Evolutionary conservation across 176 grass and related monocot genomes (phyloP).

Genomic region (Triticum turgidum): DNA sequence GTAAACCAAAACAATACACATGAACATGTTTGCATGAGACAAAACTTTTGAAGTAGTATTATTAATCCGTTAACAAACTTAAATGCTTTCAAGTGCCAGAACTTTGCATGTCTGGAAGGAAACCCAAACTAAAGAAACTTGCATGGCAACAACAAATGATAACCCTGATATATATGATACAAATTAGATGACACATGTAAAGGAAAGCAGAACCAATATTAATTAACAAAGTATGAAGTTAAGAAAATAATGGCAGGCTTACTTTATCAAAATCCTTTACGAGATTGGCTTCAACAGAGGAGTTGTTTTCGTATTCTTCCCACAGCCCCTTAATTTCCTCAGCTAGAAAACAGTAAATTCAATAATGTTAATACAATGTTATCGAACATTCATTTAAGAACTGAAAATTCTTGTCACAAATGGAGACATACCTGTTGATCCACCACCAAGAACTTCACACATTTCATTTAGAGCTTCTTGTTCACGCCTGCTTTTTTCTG

Average conservation of each 20-base stretch:
- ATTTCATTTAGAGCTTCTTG: constrained; percentile 83
- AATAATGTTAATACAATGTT: not conserved
- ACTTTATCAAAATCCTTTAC: constrained; percentile 99
- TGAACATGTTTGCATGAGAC: not conserved
- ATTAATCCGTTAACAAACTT: not conserved
- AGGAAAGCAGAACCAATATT: not conserved
- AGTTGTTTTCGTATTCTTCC: constrained; percentile 94
- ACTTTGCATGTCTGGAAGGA: not conserved
- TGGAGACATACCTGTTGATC: constrained; percentile 52
- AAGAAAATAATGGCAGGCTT: not conserved
- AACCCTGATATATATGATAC: not conserved
- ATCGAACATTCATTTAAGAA: not conserved
- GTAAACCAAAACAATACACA: constrained; percentile 1
- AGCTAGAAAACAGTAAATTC: constrained; percentile 46
- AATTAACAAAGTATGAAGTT: not conserved
- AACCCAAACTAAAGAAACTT: constrained; percentile 18
- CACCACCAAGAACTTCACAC: constrained; percentile 89
- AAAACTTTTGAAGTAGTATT: not conserved
- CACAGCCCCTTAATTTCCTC: constrained; percentile 89
- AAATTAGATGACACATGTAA: not conserved
- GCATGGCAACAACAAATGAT: not conserved
- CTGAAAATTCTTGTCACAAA: constrained; percentile 10
- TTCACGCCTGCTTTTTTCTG: constrained; percentile 83
- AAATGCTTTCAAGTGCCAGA: not conserved
- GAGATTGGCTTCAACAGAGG: constrained; percentile 91